Evolutionary conservation across 116 monocot genomes (phyloP).

Genomic region (Papilionanthe hybrid): DNA sequence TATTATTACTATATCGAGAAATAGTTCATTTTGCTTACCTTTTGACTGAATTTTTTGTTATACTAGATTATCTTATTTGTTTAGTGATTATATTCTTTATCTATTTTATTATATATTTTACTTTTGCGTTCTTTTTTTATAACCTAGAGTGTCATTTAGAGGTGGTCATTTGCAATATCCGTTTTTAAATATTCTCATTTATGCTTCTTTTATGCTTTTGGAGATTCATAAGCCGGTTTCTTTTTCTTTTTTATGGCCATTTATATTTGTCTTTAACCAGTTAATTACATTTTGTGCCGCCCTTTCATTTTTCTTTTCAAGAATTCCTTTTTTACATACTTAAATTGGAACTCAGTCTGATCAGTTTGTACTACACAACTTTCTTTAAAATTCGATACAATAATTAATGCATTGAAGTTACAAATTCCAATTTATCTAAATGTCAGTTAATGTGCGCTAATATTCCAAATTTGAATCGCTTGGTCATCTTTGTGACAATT

Average conservation of each 20-base stretch:
- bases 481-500: neutral
- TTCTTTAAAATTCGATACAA: neutral
- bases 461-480: neutral
- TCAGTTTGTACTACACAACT: no score
- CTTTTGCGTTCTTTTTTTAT: neutral
- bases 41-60: neutral
- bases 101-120: neutral
- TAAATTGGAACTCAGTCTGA: no score
- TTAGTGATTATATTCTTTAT: neutral
- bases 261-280: neutral
- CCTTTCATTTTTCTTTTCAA: no score
- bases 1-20: no score
- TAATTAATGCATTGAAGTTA: neutral
- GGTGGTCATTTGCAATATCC: neutral
- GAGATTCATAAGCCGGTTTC: neutral
- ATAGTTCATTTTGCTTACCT: neutral
- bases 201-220: neutral
- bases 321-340: no score
- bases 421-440: neutral
- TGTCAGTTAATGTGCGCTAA: neutral
- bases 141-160: neutral
- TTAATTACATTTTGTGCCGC: neutral
- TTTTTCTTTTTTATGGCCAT: neutral
- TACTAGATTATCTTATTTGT: neutral
- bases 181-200: neutral